A percentile compares a stretch with the other conserved stretches of the same genome.
phyloP scores from a whole-genome alignment of 2,329 filamentous ascomycete species.

The Tolypocladium album region DNA sequence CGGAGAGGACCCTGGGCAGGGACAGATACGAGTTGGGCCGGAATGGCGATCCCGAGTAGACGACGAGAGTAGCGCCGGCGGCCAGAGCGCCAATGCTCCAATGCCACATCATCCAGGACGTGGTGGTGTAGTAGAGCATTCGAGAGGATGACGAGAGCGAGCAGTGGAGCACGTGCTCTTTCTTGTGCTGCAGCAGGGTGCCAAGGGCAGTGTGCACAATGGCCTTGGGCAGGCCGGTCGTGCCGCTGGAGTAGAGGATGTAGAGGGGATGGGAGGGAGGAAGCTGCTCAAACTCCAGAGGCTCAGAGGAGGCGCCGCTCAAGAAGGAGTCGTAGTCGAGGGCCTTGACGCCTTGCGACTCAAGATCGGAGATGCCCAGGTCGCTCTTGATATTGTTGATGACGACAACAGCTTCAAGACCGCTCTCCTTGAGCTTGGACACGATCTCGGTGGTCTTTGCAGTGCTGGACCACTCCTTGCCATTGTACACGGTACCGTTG shows the following conservation, averaged over 20 bases:
- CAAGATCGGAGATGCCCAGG: constrained; percentile 30
- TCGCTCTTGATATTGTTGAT: constrained; percentile 53
- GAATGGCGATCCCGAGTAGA: constrained; percentile 93
- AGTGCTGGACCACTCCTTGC: constrained; percentile 72
- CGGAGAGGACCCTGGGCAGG: constrained; percentile 71
- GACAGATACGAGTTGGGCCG: constrained; percentile 67
- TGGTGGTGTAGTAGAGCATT: constrained; percentile 89
- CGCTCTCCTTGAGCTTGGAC: constrained; percentile 44
- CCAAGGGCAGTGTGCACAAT: constrained; percentile 89
- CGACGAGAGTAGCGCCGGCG: constrained; percentile 68
- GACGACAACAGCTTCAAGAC: constrained; percentile 61
- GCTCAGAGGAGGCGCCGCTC: constrained; percentile 26
- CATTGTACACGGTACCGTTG: constrained; percentile 84
- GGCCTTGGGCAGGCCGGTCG: constrained; percentile 78
- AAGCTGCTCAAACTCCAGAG: constrained; percentile 62
- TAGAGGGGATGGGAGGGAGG: constrained; percentile 82
- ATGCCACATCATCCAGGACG: constrained; percentile 99
- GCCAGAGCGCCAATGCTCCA: constrained; percentile 86
- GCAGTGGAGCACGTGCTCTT: constrained; percentile 83
- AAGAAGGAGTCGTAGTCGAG: constrained; percentile 36
- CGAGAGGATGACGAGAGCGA: constrained; percentile 63
- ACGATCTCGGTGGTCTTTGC: constrained; percentile 73
- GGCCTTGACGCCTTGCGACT: constrained; percentile 25
- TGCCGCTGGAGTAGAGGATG: constrained; percentile 88
- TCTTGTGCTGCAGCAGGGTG: constrained; percentile 92